Evolutionary conservation across 495 filamentous ascomycete species (phyloP), one percentile per base, ranked within the genome.

Genomic region (Astrothelium macrocarpum): DNA sequence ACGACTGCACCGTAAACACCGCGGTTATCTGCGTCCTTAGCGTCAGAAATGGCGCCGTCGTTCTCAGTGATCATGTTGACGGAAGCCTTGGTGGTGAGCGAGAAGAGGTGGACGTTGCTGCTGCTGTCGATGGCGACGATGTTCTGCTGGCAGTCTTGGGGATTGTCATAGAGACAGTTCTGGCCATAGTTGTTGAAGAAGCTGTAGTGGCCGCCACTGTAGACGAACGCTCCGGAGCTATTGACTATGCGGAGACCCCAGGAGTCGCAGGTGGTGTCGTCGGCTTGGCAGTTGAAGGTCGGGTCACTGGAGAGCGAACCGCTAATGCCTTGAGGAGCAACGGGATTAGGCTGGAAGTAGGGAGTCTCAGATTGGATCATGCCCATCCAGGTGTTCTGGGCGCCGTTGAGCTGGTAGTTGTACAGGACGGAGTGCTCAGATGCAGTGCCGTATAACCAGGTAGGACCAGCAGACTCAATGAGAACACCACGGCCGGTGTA

Each of bases 321-420:
- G 31, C 66, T 70, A 71, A 74, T 76, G 4, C 76, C 76, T 5
- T 56, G 49, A 2, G 65, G 53, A 2, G 74, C 72, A 7, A 29
- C 25, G 10, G 76, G 76, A 63, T 72, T 71, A 28, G 73, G 70
- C 67, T 70, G 81, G 71, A 63, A 76, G 70, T 77, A 78, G 12
- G 71, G 88, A 1, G 90, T 90, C 74, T 95, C 90, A 9, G 90
- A 91, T 68, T 95, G 90, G 70, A 93, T 86, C 72, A 87, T 83
- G 23, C 87, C 87, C 72, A 84, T 85, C 70, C 85, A 87, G 60
- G 93, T 78, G 65, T 89, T 85, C 67, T 82, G 77, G 3, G 89
- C 88, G 56, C 81, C 82, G 59, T 79, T 75, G 66, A 94, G 77
- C 64, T 94, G 87, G 78, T 93, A 95, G 71, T 95, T 89, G 71